phyloP scores from a whole-genome alignment of 768 basidiomycete genomes.

The Collybia nuda region DNA sequence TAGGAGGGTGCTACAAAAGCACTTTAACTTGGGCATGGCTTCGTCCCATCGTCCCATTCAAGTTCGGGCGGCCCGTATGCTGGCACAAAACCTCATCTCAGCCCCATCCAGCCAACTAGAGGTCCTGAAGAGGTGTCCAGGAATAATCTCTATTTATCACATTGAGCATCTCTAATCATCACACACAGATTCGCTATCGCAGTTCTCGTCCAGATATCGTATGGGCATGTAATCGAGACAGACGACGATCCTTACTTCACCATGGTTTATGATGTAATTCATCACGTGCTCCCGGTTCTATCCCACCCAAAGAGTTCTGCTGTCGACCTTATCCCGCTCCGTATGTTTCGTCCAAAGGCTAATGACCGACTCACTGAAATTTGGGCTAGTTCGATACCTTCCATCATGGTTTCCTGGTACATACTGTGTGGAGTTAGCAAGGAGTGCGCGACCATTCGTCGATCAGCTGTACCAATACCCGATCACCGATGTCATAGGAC shows the following conservation, averaged over 20 bases:
- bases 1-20: constrained; percentile 10
- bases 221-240: constrained; percentile 12
- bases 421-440: constrained; percentile 12
- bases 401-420: constrained; percentile 23
- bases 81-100: constrained; percentile 27
- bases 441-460: constrained; percentile 2
- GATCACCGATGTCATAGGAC: constrained; percentile 3
- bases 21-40: constrained; percentile 3
- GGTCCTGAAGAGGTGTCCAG: constrained; percentile 12
- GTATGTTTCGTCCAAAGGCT: constrained; percentile 1
- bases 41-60: constrained; percentile 8
- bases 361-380: not conserved
- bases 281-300: constrained; percentile 2
- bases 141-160: constrained; percentile 11
- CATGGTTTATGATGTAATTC: constrained; percentile 5
- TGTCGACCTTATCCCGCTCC: constrained; percentile 16
- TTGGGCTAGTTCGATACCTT: constrained; percentile 7
- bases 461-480: constrained; percentile 12
- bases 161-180: constrained; percentile 18
- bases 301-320: constrained; percentile 7
- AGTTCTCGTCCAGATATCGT: constrained; percentile 12
- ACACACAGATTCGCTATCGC: constrained; percentile 14
- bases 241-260: constrained; percentile 13
- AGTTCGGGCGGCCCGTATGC: constrained; percentile 21
- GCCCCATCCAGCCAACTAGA: constrained; percentile 12